These are phyloP conservation scores for Penicillium steckii DNA, from an alignment of 495 filamentous ascomycete genomes.

Conservation along the genomic window DNA sequence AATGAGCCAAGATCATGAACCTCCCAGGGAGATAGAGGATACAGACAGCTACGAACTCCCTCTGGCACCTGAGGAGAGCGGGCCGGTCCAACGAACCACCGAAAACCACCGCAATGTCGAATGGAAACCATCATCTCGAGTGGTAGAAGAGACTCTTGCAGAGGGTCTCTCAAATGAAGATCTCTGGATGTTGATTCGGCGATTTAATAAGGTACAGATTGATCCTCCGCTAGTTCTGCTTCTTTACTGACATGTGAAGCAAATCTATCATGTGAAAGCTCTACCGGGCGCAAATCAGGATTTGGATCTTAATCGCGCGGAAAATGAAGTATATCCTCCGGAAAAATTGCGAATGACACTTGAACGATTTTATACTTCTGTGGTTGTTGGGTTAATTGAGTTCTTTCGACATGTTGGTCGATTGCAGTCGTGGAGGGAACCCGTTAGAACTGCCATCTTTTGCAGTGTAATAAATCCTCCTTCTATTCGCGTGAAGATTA, in stretches of 20 bases:
- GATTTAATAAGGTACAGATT: conserved; percentile 74
- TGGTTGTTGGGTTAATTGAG: conserved; percentile 65
- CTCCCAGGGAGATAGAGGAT: conserved; percentile 16
- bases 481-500: neutral
- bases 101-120: conserved; percentile 6
- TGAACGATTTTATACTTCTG: conserved; percentile 84
- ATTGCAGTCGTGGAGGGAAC: conserved; percentile 79
- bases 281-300: conserved; percentile 52
- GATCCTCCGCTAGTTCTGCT: neutral
- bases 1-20: conserved; percentile 22
- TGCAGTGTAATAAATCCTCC: conserved; percentile 44
- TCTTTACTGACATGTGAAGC: conserved; percentile 46
- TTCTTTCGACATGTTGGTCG: conserved; percentile 72
- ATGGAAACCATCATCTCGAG: conserved; percentile 24
- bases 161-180: conserved; percentile 75
- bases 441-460: conserved; percentile 64
- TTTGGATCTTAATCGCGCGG: conserved; percentile 78
- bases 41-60: conserved; percentile 13
- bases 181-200: conserved; percentile 74
- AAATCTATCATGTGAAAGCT: conserved; percentile 86
- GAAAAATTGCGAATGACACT: conserved; percentile 79
- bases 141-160: conserved; percentile 21
- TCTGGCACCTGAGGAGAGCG: conserved; percentile 6
- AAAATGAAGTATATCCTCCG: conserved; percentile 81
- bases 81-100: conserved; percentile 6